phyloP scores from a whole-genome alignment of 192 early-diverging fungal species.

The Haplosporangium gracile region DNA sequence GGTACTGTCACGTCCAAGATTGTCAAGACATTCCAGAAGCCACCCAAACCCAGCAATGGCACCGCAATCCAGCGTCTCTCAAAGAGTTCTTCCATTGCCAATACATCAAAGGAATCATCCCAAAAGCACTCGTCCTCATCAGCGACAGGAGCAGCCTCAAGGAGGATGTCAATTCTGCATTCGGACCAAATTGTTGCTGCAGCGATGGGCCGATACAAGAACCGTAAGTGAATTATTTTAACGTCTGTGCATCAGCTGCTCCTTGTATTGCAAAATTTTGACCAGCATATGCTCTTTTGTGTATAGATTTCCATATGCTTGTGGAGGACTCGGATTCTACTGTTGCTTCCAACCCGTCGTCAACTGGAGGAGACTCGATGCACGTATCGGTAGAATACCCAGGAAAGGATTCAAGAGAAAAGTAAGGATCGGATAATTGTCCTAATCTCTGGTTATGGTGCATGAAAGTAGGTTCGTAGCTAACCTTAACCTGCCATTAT shows the following conservation, averaged over 20 bases:
- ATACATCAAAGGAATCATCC: not conserved
- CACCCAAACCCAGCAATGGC: not conserved
- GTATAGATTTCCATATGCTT: conserved; percentile 44
- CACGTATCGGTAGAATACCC: conserved; percentile 57
- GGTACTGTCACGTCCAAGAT: conserved; percentile 19
- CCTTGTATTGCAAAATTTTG: not conserved
- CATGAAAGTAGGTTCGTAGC: not conserved
- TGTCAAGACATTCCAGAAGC: not conserved
- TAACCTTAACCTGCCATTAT: not conserved
- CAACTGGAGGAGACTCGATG: conserved; percentile 46
- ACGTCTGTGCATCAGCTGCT: not conserved
- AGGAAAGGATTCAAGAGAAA: conserved; percentile 54
- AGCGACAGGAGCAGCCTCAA: not conserved
- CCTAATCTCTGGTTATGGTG: not conserved
- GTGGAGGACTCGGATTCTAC: conserved; percentile 57
- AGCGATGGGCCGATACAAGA: conserved; percentile 56
- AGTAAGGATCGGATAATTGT: conserved; percentile 31
- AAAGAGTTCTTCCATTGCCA: not conserved
- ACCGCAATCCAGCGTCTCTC: not conserved
- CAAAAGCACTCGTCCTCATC: not conserved
- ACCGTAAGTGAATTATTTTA: conserved; percentile 49
- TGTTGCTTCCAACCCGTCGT: conserved; percentile 51
- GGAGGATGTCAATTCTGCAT: conserved; percentile 56
- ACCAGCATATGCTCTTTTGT: not conserved
- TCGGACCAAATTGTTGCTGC: conserved; percentile 61